Conservation (phyloP, 2,329 filamentous ascomycete species). For the Fusarium incarnatum region DNA sequence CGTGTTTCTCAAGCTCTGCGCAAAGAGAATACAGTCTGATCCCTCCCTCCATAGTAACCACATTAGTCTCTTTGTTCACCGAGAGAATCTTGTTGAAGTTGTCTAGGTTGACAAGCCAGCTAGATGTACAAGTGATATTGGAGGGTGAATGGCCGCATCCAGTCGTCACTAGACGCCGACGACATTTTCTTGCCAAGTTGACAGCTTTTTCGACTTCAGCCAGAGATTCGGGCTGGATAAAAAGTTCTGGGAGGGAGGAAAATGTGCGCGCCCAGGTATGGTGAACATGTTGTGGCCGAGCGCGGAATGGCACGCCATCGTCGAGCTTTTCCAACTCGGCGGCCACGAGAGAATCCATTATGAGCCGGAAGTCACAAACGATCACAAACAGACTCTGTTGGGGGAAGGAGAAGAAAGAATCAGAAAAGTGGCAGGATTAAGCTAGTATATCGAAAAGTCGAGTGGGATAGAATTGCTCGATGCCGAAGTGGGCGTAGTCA, state of each 20-base stretch:
- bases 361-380: constrained; percentile 20
- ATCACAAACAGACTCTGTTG: not conserved
- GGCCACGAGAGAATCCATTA: constrained; percentile 54
- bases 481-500: constrained; percentile 42
- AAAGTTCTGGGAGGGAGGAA: constrained; percentile 88
- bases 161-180: constrained; percentile 85
- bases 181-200: constrained; percentile 81
- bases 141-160: constrained; percentile 94
- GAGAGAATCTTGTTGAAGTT: constrained; percentile 78
- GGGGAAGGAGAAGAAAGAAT: not conserved
- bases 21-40: constrained; percentile 84
- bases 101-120: constrained; percentile 96
- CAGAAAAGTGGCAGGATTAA: constrained; percentile 13
- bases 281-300: constrained; percentile 78
- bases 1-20: constrained; percentile 76
- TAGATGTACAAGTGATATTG: constrained; percentile 90
- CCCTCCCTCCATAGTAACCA: constrained; percentile 86
- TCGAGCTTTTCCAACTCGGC: constrained; percentile 50
- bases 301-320: constrained; percentile 77
- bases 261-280: constrained; percentile 97
- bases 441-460: constrained; percentile 25
- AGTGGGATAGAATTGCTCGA: constrained; percentile 34
- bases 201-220: constrained; percentile 87
- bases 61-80: constrained; percentile 72
- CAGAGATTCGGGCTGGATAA: constrained; percentile 83